Conservation (phyloP, 2,329 filamentous ascomycete species). For the Botryosphaeria dothidea region DNA sequence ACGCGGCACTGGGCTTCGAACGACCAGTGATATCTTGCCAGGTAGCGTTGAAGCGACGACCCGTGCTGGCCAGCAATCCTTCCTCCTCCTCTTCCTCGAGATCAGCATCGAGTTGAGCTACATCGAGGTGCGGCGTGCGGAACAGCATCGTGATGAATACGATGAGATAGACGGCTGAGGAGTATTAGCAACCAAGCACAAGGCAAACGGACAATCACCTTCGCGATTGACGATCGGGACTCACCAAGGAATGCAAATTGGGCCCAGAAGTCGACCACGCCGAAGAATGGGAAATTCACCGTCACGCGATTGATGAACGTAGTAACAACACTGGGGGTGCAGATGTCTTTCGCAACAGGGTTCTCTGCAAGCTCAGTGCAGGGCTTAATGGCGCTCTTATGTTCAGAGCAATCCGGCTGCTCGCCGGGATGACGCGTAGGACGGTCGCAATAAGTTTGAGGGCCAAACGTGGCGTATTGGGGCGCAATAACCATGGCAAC, state of each 20-base stretch:
- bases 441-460: constrained; percentile 89
- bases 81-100: constrained; percentile 93
- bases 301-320: constrained; percentile 92
- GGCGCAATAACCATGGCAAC: constrained; percentile 93
- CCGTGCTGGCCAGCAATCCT: constrained; percentile 80
- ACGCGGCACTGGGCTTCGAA: constrained; percentile 26
- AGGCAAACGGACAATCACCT: neutral
- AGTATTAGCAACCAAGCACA: neutral
- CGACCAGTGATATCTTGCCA: constrained; percentile 84
- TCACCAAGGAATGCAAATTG: constrained; percentile 84
- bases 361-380: constrained; percentile 78
- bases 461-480: constrained; percentile 91
- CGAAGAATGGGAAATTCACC: constrained; percentile 94
- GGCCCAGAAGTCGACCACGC: constrained; percentile 90
- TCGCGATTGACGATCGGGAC: too few relatives aligned
- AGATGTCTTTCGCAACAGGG: constrained; percentile 73
- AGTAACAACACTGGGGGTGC: constrained; percentile 87
- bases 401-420: constrained; percentile 73
- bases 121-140: constrained; percentile 74
- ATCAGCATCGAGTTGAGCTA: constrained; percentile 81
- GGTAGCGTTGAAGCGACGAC: constrained; percentile 77
- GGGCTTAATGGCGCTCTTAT: constrained; percentile 71
- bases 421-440: constrained; percentile 62
- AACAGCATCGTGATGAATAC: constrained; percentile 79
- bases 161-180: constrained; percentile 67